Percentiles rank a stretch among this genome's conserved stretches.
These are phyloP conservation scores for Mortierella sp. DNA, from an alignment of 371 early-diverging fungal genomes.

Conservation along the genomic window DNA sequence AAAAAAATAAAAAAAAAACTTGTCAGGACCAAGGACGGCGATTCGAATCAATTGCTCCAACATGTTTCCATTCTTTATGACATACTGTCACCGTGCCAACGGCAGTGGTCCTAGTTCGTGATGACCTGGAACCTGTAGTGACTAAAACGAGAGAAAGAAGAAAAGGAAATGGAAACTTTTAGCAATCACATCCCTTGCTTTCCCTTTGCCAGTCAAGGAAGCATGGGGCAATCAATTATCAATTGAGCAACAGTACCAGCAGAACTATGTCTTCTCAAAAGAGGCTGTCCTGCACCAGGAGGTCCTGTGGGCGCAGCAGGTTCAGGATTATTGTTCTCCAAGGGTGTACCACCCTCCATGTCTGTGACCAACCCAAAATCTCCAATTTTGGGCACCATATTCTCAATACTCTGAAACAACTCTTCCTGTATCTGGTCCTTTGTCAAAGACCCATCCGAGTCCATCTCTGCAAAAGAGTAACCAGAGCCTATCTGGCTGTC, in stretches of 20 bases:
- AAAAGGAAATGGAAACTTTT: background rate
- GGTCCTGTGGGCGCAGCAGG: background rate
- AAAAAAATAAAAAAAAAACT: background rate
- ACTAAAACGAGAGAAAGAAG: slow-evolving; percentile 7
- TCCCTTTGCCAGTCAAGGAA: background rate
- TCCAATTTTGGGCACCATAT: slow-evolving; percentile 80
- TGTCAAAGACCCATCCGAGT: slow-evolving; percentile 11
- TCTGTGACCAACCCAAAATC: slow-evolving; percentile 89
- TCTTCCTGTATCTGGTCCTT: slow-evolving; percentile 52
- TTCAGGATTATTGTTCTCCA: slow-evolving; percentile 13
- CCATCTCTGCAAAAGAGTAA: background rate
- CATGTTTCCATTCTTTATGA: background rate
- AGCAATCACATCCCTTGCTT: background rate
- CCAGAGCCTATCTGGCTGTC: background rate
- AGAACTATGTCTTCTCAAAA: slow-evolving; percentile 28
- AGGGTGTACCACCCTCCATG: slow-evolving; percentile 50
- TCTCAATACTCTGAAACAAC: slow-evolving; percentile 58
- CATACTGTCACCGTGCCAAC: slow-evolving; percentile 52
- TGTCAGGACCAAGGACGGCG: too few relatives aligned
- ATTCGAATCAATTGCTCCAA: too few relatives aligned
- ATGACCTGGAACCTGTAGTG: slow-evolving; percentile 42
- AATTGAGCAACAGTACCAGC: slow-evolving; percentile 9
- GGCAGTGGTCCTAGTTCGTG: slow-evolving; percentile 48
- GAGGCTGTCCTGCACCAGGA: background rate
- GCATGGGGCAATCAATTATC: background rate